These are phyloP conservation scores for Zoysia japonica DNA, from an alignment of 176 grass and related monocot species.

Conservation along the genomic window DNA sequence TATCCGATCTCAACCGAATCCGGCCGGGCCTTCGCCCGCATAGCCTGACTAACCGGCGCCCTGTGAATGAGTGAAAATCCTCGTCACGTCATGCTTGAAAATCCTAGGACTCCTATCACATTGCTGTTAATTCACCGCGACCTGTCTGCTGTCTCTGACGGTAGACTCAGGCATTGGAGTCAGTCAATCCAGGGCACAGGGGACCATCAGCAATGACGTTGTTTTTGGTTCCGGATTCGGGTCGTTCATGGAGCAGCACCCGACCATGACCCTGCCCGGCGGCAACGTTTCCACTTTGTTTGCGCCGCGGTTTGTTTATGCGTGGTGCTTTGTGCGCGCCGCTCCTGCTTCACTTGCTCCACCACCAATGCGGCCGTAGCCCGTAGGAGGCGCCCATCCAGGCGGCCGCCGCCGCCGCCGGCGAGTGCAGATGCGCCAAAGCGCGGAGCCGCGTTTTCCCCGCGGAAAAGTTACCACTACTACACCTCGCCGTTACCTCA, in stretches of 20 bases:
- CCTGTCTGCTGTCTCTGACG: not conserved
- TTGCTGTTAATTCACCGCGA: not conserved
- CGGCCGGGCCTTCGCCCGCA: conserved; percentile 20
- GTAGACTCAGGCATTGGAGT: conserved; percentile 2
- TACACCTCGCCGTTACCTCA: conserved; percentile 20
- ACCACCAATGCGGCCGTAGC: conserved; percentile 29
- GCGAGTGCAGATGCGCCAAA: conserved; percentile 30
- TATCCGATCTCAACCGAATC: conserved; percentile 41
- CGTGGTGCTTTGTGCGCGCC: conserved; percentile 30
- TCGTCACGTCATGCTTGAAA: conserved; percentile 4
- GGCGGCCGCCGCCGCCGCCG: not conserved
- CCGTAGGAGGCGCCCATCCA: conserved; percentile 1
- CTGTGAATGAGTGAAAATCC: not conserved
- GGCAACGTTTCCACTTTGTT: not conserved
- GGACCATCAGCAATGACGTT: conserved; percentile 35
- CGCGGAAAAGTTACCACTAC: conserved; percentile 42
- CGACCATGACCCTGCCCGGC: too few relatives aligned
- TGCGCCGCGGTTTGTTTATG: conserved; percentile 26
- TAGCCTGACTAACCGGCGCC: not conserved
- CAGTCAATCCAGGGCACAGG: conserved; percentile 10
- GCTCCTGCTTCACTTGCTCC: conserved; percentile 43
- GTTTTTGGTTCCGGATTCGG: not conserved
- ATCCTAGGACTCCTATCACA: too few relatives aligned
- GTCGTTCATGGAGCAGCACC: not conserved
- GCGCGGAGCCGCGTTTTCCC: conserved; percentile 42